These are phyloP conservation scores for Ceriops decandra DNA, from an alignment of 345 rosid genomes.

Conservation along the genomic window DNA sequence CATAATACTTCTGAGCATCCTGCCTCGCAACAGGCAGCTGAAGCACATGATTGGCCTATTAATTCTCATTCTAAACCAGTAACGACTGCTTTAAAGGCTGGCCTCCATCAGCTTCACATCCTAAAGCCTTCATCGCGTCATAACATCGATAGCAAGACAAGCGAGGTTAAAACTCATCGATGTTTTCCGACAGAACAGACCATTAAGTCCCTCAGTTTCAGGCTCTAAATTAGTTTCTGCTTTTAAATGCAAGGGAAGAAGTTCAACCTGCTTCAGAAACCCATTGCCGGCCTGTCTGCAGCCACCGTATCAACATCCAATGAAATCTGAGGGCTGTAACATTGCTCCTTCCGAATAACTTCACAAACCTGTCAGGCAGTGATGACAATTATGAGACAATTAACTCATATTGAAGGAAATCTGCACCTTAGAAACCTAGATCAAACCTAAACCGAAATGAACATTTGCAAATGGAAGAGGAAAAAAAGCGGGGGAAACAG, in stretches of 20 bases:
- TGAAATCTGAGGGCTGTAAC: slow-evolving; percentile 63
- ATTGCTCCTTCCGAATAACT: slow-evolving; percentile 61
- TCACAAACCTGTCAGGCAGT: slow-evolving; percentile 48
- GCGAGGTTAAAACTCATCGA: slow-evolving; percentile 38
- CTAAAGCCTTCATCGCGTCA: slow-evolving; percentile 49
- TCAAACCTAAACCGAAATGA: no score
- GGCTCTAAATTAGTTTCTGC: slow-evolving; percentile 44
- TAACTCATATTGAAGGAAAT: no score
- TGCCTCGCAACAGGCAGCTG: slow-evolving; percentile 33
- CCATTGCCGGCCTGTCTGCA: slow-evolving; percentile 44
- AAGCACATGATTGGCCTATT: slow-evolving; percentile 37
- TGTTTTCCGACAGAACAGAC: slow-evolving; percentile 36
- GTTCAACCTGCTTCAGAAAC: slow-evolving; percentile 40
- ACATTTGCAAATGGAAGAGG: no score
- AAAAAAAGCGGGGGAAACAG: no score
- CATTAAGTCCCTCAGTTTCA: slow-evolving; percentile 52
- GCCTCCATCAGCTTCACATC: slow-evolving; percentile 59
- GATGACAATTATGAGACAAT: no score
- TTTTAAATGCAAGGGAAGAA: slow-evolving; percentile 40
- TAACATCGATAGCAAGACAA: slow-evolving; percentile 48
- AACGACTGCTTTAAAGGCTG: slow-evolving; percentile 48
- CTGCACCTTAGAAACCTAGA: no score
- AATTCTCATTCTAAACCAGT: slow-evolving; percentile 45
- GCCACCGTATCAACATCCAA: slow-evolving; percentile 58
- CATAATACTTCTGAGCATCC: slow-evolving; percentile 57